Conservation (phyloP, 2,329 filamentous ascomycete genomes). For the Malbranchea zuffiana region DNA sequence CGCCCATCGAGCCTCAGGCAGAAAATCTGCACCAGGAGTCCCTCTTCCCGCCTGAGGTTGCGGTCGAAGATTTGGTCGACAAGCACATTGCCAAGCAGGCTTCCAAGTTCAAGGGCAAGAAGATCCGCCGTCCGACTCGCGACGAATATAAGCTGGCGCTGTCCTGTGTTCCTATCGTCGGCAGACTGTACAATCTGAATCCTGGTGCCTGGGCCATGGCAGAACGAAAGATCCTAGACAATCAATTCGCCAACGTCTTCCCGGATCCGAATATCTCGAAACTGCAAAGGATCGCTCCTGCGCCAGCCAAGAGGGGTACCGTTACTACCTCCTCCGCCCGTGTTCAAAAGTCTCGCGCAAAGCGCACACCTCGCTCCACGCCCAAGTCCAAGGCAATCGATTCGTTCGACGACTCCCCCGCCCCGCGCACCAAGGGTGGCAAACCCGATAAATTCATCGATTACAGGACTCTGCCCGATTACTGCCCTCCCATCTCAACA, state of each 20-base stretch:
- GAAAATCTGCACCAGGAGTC: slow-evolving; percentile 30
- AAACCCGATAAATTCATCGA: slow-evolving; percentile 78
- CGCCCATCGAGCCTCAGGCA: slow-evolving; percentile 24
- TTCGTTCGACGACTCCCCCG: slow-evolving; percentile 27
- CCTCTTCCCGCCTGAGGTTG: slow-evolving; percentile 27
- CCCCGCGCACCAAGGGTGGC: slow-evolving; percentile 39
- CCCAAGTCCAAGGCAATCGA: slow-evolving; percentile 31
- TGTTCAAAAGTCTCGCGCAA: slow-evolving; percentile 22
- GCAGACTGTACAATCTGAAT: slow-evolving; percentile 34
- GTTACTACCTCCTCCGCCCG: slow-evolving; percentile 17
- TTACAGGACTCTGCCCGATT: slow-evolving; percentile 60
- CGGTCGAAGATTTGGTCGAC: slow-evolving; percentile 30
- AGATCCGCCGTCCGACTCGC: slow-evolving; percentile 33
- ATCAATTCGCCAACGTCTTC: slow-evolving; percentile 30
- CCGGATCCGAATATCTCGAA: slow-evolving; percentile 17
- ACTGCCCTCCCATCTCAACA: slow-evolving; percentile 56
- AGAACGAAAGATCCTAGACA: slow-evolving; percentile 33
- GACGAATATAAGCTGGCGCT: slow-evolving; percentile 36
- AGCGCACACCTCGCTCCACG: slow-evolving; percentile 33
- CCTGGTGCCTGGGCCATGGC: slow-evolving; percentile 34
- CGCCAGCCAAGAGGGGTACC: slow-evolving; percentile 21
- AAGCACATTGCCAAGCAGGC: slow-evolving; percentile 28
- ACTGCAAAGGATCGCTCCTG: slow-evolving; percentile 33
- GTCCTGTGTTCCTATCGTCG: slow-evolving; percentile 35
- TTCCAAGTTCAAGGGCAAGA: slow-evolving; percentile 26